A percentile compares a stretch with the other conserved stretches of the same genome.
phyloP scores from a whole-genome alignment of 2,329 filamentous ascomycete genomes.

The Neonectria sp. region DNA sequence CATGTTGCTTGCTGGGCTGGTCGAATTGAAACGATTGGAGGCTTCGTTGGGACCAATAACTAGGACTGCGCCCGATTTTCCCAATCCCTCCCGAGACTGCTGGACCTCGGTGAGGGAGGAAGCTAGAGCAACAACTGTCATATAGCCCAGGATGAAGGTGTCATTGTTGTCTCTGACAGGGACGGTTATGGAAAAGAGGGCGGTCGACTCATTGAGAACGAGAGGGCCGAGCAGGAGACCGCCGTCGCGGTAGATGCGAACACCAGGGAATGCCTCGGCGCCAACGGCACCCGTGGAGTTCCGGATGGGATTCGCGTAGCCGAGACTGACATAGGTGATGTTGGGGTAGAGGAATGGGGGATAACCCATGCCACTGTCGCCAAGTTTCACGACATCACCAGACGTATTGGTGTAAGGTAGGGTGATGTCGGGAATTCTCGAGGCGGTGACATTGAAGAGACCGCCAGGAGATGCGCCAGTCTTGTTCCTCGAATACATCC shows the following conservation, averaged over 20 bases:
- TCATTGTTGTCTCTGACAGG: conserved; percentile 78
- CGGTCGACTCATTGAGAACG: conserved; percentile 79
- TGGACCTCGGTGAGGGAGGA: conserved; percentile 74
- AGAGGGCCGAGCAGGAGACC: conserved; percentile 85
- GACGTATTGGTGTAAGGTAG: conserved; percentile 74
- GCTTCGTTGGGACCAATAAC: conserved; percentile 77
- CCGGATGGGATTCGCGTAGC: conserved; percentile 57
- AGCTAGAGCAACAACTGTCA: conserved; percentile 84
- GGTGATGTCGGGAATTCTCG: conserved; percentile 62
- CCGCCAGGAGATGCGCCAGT: conserved; percentile 67
- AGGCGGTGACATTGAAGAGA: conserved; percentile 76
- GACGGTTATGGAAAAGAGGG: conserved; percentile 85
- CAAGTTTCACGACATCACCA: conserved; percentile 72
- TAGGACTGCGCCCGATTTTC: conserved; percentile 77
- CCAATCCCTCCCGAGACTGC: conserved; percentile 78
- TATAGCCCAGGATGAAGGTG: conserved; percentile 81
- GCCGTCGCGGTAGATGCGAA: conserved; percentile 64
- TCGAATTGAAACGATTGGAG: conserved; percentile 74
- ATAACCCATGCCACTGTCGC: conserved; percentile 76
- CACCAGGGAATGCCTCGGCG: conserved; percentile 65
- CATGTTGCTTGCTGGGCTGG: conserved; percentile 62
- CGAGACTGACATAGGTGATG: conserved; percentile 73
- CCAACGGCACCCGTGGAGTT: conserved; percentile 59
- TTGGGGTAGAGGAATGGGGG: conserved; percentile 84
- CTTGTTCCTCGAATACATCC: conserved; percentile 79